Evolutionary conservation across 2,329 filamentous ascomycete genomes (phyloP).

Genomic region (Colletotrichum spaethianum): DNA sequence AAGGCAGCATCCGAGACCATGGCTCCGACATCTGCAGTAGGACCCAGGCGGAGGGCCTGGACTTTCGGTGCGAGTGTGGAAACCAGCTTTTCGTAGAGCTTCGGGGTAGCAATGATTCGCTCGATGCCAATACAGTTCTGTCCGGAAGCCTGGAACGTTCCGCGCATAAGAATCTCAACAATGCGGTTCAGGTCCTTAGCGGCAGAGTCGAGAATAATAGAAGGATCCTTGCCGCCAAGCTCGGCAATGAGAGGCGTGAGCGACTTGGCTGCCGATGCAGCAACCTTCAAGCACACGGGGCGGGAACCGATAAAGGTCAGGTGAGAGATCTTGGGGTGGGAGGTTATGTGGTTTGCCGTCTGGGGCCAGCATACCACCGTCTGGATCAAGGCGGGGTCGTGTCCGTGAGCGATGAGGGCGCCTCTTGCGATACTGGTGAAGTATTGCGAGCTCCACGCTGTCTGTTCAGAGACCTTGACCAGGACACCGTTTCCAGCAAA

Average conservation of each 20-base stretch:
- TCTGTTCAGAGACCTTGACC: constrained; percentile 95
- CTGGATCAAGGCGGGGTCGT: constrained; percentile 87
- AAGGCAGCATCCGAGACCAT: constrained; percentile 88
- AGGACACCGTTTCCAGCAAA: constrained; percentile 94
- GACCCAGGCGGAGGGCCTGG: constrained; percentile 81
- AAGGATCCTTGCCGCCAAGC: constrained; percentile 94
- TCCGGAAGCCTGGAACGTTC: constrained; percentile 93
- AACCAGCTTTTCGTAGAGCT: constrained; percentile 82
- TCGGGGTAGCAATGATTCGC: constrained; percentile 85
- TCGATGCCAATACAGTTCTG: constrained; percentile 99
- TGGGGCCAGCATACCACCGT: constrained; percentile 90
- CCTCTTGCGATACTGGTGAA: constrained; percentile 84
- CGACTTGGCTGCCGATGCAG: constrained; percentile 84
- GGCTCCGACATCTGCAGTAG: constrained; percentile 86
- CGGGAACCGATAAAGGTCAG: constrained; percentile 97
- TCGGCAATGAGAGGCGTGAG: constrained; percentile 93
- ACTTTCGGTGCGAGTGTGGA: constrained; percentile 81
- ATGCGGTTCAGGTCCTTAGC: constrained; percentile 77
- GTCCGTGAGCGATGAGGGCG: constrained; percentile 85
- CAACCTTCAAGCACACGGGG: constrained; percentile 89
- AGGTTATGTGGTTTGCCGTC: constrained; percentile 85
- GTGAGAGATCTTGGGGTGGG: constrained; percentile 86
- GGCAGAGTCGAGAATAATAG: constrained; percentile 88
- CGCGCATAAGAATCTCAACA: constrained; percentile 87
- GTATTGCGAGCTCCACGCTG: constrained; percentile 90